Conservation (phyloP, 2,329 filamentous ascomycete species). For the Ophiostoma pallidulum region DNA sequence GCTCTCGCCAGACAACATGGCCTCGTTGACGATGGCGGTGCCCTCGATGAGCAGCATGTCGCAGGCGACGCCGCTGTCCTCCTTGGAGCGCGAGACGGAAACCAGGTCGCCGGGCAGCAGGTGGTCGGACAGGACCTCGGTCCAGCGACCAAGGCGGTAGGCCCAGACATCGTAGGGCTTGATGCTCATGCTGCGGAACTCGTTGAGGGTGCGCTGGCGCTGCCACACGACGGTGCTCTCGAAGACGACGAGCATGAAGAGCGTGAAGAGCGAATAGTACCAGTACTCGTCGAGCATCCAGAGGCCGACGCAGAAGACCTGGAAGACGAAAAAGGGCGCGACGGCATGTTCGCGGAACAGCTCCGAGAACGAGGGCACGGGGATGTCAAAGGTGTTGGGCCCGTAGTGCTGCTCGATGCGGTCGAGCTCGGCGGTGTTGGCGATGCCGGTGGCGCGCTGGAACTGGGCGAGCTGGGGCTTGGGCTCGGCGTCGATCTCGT, state of each 20-base stretch:
- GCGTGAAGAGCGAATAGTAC: conserved; percentile 98
- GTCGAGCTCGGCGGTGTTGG: conserved; percentile 63
- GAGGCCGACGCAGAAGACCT: conserved; percentile 94
- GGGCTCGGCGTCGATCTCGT: conserved; percentile 75
- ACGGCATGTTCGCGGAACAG: conserved; percentile 98
- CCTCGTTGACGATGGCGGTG: conserved; percentile 95
- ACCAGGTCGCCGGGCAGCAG: conserved; percentile 89
- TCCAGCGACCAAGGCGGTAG: conserved; percentile 79
- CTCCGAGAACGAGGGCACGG: conserved; percentile 89
- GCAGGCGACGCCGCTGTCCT: conserved; percentile 92
- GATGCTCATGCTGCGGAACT: conserved; percentile 99
- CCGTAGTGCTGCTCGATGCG: conserved; percentile 88
- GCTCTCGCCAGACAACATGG: conserved; percentile 97
- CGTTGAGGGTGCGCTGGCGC: conserved; percentile 84
- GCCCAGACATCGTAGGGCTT: conserved; percentile 96
- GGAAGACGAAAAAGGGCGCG: conserved; percentile 98
- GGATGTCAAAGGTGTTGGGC: conserved; percentile 92
- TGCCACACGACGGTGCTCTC: conserved; percentile 99
- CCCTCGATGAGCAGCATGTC: conserved; percentile 95
- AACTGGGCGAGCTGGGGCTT: conserved; percentile 71
- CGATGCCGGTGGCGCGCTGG: conserved; percentile 70
- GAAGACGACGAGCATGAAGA: conserved; percentile 96
- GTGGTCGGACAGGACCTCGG: conserved; percentile 79
- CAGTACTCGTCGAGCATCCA: conserved; percentile 99
- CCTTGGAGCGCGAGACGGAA: conserved; percentile 87